Conservation (phyloP, 352 stramenopile species). For the Phytophthora pinifolia region DNA sequence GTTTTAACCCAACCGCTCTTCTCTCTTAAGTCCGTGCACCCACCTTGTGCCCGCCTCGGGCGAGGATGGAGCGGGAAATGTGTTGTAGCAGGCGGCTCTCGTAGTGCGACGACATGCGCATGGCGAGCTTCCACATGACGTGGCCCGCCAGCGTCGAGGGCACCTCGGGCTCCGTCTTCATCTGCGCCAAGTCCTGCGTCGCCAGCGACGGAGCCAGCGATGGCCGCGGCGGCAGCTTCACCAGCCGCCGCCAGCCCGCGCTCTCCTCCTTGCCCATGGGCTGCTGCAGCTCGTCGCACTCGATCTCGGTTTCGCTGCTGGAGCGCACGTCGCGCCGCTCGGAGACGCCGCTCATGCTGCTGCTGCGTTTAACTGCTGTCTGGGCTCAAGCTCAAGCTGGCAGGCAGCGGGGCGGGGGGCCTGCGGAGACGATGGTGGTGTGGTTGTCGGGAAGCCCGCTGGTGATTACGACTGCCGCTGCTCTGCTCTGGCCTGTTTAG, state of each 20-base stretch:
- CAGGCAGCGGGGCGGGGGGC: background rate
- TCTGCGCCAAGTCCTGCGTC: constrained; percentile 29
- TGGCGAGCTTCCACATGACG: constrained; percentile 63
- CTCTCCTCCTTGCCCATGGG: constrained; percentile 25
- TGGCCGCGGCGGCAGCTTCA: constrained; percentile 30
- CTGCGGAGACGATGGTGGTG: constrained; percentile 17
- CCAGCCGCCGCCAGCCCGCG: constrained; percentile 31
- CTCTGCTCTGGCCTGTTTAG: constrained; percentile 20
- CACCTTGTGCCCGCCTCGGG: constrained; percentile 57
- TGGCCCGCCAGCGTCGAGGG: constrained; percentile 45
- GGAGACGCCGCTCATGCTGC: constrained; percentile 30
- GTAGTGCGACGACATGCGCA: constrained; percentile 67
- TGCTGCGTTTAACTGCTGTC: background rate
- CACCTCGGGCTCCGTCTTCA: constrained; percentile 18
- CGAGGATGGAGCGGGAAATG: constrained; percentile 67
- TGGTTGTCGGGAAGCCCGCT: constrained; percentile 30
- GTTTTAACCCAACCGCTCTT: constrained; percentile 4
- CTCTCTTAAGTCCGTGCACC: constrained; percentile 9
- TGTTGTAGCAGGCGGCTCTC: constrained; percentile 66
- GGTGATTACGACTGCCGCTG: constrained; percentile 28
- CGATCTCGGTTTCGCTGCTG: constrained; percentile 47
- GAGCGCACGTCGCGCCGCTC: constrained; percentile 29
- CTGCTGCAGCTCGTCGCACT: constrained; percentile 48
- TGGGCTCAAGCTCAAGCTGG: background rate
- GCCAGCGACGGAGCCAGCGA: constrained; percentile 28